These are phyloP conservation scores for Chytridiales sp. DNA, from an alignment of 371 early-diverging fungal genomes.

Conservation along the genomic window DNA sequence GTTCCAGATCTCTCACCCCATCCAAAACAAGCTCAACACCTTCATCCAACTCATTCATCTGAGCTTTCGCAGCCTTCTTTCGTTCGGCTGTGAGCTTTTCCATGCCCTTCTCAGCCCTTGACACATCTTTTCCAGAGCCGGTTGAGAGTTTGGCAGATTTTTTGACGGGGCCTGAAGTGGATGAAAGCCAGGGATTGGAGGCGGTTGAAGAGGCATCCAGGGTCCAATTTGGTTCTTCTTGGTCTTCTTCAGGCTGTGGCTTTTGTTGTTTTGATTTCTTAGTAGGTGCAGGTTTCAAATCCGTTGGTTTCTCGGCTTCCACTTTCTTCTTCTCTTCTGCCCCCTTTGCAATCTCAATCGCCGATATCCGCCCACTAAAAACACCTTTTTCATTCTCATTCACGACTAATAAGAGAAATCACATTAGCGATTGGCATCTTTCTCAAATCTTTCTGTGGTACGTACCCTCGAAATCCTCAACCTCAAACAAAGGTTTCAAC, in stretches of 20 bases:
- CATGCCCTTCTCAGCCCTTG: slow-evolving; percentile 31
- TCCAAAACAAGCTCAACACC: slow-evolving; percentile 61
- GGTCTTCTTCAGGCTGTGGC: not conserved
- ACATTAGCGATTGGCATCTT: no score
- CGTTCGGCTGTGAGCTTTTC: slow-evolving; percentile 32
- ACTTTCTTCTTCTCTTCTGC: not conserved
- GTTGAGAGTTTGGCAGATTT: slow-evolving; percentile 12
- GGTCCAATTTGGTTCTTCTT: not conserved
- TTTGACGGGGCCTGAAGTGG: not conserved
- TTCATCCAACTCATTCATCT: slow-evolving; percentile 44
- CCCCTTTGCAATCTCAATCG: slow-evolving; percentile 5
- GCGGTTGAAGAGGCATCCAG: not conserved
- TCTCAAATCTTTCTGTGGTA: no score
- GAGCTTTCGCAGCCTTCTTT: slow-evolving; percentile 28
- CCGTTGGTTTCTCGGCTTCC: not conserved
- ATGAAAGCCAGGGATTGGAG: slow-evolving; percentile 43
- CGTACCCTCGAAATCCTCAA: slow-evolving; percentile 29
- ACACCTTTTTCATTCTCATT: slow-evolving; percentile 9
- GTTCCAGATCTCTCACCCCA: slow-evolving; percentile 47
- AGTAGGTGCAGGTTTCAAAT: not conserved
- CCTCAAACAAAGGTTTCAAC: slow-evolving; percentile 31
- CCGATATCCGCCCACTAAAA: not conserved
- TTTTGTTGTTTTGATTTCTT: slow-evolving; percentile 4
- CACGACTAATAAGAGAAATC: slow-evolving; percentile 13
- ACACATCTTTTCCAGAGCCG: slow-evolving; percentile 1